Percentiles rank a stretch among this genome's conserved stretches.
phyloP scores from a whole-genome alignment of 192 early-diverging fungal genomes.

The Backusella morwellensis region DNA sequence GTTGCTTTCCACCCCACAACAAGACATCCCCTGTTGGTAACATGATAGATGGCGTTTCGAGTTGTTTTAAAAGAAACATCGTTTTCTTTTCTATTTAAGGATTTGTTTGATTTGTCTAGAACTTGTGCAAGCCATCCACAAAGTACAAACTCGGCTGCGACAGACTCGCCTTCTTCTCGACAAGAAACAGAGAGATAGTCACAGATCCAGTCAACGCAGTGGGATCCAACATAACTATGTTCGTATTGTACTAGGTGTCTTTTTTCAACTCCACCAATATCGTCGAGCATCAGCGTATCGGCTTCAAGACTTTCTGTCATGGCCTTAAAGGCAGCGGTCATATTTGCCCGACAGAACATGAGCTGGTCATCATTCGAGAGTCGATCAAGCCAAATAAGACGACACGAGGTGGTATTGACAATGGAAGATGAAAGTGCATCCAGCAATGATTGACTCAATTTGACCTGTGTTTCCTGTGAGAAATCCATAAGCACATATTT shows the following conservation, averaged over 20 bases:
- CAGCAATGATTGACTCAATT: constrained; percentile 24
- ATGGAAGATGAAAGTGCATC: neutral
- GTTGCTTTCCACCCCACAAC: constrained; percentile 5
- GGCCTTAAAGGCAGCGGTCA: constrained; percentile 40
- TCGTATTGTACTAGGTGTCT: neutral
- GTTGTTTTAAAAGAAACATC: neutral
- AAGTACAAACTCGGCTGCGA: constrained; percentile 45
- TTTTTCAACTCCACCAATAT: constrained; percentile 10
- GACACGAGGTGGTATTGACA: neutral
- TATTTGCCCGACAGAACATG: constrained; percentile 28
- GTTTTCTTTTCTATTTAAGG: neutral
- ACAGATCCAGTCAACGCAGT: constrained; percentile 39
- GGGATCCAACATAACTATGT: neutral
- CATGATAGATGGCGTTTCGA: constrained; percentile 4
- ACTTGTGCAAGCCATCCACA: constrained; percentile 40
- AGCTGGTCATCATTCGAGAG: constrained; percentile 40
- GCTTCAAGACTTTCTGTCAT: constrained; percentile 42
- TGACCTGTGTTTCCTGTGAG: constrained; percentile 1
- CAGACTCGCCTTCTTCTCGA: constrained; percentile 43
- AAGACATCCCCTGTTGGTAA: neutral
- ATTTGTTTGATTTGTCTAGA: constrained; percentile 9
- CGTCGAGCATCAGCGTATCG: neutral
- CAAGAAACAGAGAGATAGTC: constrained; percentile 46
- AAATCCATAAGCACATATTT: constrained; percentile 31
- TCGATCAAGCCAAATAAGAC: constrained; percentile 21